phyloP scores from a whole-genome alignment of 257 asterid species.

The Ehretia macrophylla region DNA sequence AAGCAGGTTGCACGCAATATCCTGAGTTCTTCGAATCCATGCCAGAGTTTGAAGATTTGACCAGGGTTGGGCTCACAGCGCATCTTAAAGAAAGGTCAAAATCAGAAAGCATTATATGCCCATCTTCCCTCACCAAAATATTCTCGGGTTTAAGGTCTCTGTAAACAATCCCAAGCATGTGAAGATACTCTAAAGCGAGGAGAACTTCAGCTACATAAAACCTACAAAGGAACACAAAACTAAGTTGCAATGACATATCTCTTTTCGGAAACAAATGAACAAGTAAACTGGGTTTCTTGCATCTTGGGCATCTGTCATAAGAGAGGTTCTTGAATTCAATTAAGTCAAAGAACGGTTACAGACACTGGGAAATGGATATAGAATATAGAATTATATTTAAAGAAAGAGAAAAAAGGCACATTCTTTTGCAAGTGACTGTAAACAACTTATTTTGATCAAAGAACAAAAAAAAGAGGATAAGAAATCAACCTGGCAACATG shows the following conservation, averaged over 20 bases:
- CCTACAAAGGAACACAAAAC: conserved; percentile 21
- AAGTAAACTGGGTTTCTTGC: not conserved
- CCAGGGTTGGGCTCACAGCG: conserved; percentile 53
- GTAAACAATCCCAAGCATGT: conserved; percentile 68
- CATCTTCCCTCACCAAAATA: conserved; percentile 59
- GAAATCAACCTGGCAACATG: conserved; percentile 54
- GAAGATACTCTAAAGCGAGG: conserved; percentile 57
- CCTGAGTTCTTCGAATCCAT: conserved; percentile 38
- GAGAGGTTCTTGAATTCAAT: too few species aligned
- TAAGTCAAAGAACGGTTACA: too few species aligned
- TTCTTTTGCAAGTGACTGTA: too few species aligned
- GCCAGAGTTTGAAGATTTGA: conserved; percentile 37
- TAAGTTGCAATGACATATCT: not conserved
- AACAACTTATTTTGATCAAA: not conserved
- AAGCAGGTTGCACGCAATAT: conserved; percentile 40
- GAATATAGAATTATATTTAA: too few species aligned
- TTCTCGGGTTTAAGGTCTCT: conserved; percentile 68
- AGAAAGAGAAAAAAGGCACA: too few species aligned
- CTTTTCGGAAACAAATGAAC: not conserved
- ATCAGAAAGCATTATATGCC: conserved; percentile 70
- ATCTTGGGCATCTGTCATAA: not conserved
- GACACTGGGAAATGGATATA: too few species aligned
- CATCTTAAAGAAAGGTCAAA: conserved; percentile 63
- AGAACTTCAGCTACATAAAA: conserved; percentile 70
- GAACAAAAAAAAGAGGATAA: not conserved